Conservation (phyloP, 768 basidiomycete species). For the Rhodotorula kratochvilovae region DNA sequence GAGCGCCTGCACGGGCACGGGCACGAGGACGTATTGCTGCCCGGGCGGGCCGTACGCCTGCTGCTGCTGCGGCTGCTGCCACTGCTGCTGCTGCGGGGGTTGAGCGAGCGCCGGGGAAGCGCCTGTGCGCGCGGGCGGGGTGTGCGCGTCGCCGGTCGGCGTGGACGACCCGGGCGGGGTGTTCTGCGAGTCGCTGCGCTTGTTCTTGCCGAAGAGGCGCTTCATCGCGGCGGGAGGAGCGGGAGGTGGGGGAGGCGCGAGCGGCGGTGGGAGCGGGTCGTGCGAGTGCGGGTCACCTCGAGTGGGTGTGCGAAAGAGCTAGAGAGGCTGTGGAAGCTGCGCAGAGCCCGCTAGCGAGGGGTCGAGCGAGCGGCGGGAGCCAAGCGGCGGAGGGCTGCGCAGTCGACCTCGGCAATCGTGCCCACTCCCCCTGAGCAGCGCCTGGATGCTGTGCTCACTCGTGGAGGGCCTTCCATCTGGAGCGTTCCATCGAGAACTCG, state of each 20-base stretch:
- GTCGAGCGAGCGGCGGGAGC: neutral
- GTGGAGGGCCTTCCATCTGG: too few species aligned
- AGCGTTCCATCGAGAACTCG: too few species aligned
- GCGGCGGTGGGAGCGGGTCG: neutral
- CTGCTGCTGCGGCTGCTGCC: neutral
- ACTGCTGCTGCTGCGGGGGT: neutral
- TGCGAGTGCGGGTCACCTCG: too few species aligned
- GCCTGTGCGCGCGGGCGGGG: neutral
- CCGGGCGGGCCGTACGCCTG: slow-evolving; percentile 3
- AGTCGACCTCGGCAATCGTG: neutral
- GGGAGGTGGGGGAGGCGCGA: neutral
- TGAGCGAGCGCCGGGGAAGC: neutral
- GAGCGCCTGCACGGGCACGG: neutral
- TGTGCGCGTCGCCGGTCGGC: neutral
- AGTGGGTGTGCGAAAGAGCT: neutral
- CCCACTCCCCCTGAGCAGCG: too few species aligned
- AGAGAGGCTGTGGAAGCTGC: neutral
- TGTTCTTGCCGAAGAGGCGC: slow-evolving; percentile 23
- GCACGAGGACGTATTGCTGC: neutral
- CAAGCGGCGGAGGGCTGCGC: neutral
- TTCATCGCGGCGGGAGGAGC: slow-evolving; percentile 6
- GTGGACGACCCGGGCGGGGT: neutral
- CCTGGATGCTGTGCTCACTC: too few species aligned
- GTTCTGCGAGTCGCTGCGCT: neutral
- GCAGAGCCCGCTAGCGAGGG: neutral